phyloP scores from a whole-genome alignment of 192 early-diverging fungal species.

The Linnemannia schmuckeri region DNA sequence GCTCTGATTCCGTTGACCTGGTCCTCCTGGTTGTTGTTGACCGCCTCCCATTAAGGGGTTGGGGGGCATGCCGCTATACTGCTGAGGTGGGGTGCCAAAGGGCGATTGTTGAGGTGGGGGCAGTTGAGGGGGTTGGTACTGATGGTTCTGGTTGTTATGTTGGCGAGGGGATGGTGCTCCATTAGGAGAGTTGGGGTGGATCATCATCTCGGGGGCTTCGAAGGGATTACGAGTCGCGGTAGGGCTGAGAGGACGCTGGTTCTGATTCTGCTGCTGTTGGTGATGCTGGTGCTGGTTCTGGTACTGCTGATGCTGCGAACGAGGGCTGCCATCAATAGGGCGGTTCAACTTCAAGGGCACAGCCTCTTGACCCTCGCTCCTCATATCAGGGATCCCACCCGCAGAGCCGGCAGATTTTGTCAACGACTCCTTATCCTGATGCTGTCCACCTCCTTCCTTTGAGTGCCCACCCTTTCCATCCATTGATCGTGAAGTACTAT shows the following conservation, averaged over 20 bases:
- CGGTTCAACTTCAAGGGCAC: conserved; percentile 14
- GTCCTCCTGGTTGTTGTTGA: conserved; percentile 9
- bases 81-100: conserved; percentile 7
- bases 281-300: conserved; percentile 12
- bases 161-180: conserved; percentile 10
- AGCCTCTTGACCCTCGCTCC: conserved; percentile 5
- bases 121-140: conserved; percentile 33
- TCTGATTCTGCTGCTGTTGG: background rate
- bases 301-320: conserved; percentile 3
- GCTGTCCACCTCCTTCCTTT: conserved; percentile 21
- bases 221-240: conserved; percentile 27
- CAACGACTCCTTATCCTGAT: conserved; percentile 43
- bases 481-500: conserved; percentile 7
- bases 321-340: conserved; percentile 6
- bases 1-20: background rate
- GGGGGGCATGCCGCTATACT: conserved; percentile 1
- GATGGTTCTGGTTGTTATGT: background rate
- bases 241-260: conserved; percentile 1
- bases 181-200: background rate
- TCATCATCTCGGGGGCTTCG: conserved; percentile 9
- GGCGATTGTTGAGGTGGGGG: conserved; percentile 2
- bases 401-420: conserved; percentile 29
- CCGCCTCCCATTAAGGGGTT: conserved; percentile 7
- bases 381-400: conserved; percentile 12
- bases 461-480: background rate